Conservation (phyloP, 2,329 filamentous ascomycete genomes). For the Botryosphaeria agaves region DNA sequence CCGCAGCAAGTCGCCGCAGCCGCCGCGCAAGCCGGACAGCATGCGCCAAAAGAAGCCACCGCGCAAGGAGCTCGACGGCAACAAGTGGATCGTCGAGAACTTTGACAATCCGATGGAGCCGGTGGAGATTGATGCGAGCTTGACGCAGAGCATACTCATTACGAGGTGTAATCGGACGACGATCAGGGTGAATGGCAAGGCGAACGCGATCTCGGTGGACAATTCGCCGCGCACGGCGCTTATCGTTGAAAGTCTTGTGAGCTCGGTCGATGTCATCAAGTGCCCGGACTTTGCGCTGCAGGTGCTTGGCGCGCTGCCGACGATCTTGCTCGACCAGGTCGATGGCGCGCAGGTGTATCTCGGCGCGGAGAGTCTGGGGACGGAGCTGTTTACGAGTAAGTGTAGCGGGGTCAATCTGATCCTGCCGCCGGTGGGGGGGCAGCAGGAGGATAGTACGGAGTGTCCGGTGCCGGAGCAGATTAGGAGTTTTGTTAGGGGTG, state of each 20-base stretch:
- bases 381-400: constrained; percentile 83
- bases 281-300: constrained; percentile 89
- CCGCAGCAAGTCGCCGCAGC: constrained; percentile 77
- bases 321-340: constrained; percentile 80
- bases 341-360: constrained; percentile 83
- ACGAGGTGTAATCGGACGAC: constrained; percentile 83
- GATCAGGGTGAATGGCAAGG: constrained; percentile 79
- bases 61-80: constrained; percentile 37
- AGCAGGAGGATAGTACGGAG: constrained; percentile 64
- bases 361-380: constrained; percentile 56
- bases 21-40: constrained; percentile 34
- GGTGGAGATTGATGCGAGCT: constrained; percentile 63
- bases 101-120: constrained; percentile 60
- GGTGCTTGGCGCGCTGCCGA: constrained; percentile 71
- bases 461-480: constrained; percentile 81
- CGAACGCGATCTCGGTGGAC: constrained; percentile 91
- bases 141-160: constrained; percentile 82
- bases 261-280: constrained; percentile 88
- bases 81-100: constrained; percentile 95
- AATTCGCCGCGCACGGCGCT: constrained; percentile 74
- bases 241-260: constrained; percentile 77
- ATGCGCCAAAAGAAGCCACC: constrained; percentile 30
- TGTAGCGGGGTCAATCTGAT: constrained; percentile 77
- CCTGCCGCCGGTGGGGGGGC: constrained; percentile 47
- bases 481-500: constrained; percentile 60